These are phyloP conservation scores for Torulaspora gathmanii DNA, from an alignment of 805 yeast species.

Conservation along the genomic window DNA sequence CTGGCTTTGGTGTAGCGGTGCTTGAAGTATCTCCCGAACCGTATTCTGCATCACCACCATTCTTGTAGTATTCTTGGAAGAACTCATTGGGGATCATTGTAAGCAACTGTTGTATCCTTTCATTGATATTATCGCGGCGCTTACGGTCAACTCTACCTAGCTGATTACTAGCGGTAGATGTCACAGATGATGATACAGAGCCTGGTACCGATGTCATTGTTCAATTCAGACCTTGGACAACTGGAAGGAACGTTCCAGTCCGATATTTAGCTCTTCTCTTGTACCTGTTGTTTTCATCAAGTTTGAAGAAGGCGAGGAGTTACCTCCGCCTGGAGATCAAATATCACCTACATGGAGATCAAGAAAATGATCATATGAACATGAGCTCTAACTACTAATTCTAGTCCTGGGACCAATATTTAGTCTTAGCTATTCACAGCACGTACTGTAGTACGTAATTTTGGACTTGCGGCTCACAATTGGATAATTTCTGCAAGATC, in stretches of 20 bases:
- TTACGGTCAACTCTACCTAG: constrained; percentile 39
- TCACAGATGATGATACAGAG: constrained; percentile 20
- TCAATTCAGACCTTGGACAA: background rate
- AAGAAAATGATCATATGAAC: background rate
- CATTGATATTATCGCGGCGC: constrained; percentile 54
- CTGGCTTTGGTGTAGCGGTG: constrained; percentile 12
- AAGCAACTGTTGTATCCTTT: constrained; percentile 50
- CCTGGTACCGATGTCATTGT: constrained; percentile 14
- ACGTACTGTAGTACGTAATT: constrained; percentile 28
- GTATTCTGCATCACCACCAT: constrained; percentile 12
- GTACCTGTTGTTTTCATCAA: background rate
- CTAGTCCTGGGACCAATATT: background rate
- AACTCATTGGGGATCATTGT: constrained; percentile 42
- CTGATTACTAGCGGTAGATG: constrained; percentile 18
- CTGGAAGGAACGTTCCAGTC: background rate
- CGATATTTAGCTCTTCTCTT: background rate
- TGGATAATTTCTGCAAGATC: constrained; percentile 19
- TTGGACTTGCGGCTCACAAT: constrained; percentile 27
- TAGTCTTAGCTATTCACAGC: constrained; percentile 12
- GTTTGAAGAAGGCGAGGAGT: background rate
- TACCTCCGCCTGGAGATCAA: background rate
- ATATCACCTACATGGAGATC: background rate
- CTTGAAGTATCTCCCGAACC: constrained; percentile 12
- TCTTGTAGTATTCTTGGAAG: constrained; percentile 39
- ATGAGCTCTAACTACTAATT: background rate